These are phyloP conservation scores for Leptosphaerulina australis DNA, from an alignment of 2,329 filamentous ascomycete genomes.

Conservation along the genomic window DNA sequence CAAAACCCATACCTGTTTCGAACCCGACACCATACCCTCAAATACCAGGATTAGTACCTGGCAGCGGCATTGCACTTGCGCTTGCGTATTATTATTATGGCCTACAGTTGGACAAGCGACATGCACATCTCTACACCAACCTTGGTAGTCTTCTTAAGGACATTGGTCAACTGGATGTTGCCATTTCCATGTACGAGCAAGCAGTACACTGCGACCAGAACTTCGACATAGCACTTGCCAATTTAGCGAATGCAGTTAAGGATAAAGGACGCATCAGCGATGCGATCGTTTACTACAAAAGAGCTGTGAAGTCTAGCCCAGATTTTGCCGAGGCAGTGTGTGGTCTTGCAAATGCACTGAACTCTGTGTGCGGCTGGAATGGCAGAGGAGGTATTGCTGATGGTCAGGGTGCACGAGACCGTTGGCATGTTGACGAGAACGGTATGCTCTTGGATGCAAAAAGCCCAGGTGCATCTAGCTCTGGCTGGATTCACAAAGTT, in stretches of 20 bases:
- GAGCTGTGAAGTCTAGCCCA: slow-evolving; percentile 88
- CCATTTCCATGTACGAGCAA: slow-evolving; percentile 96
- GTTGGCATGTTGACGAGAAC: slow-evolving; percentile 88
- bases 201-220: slow-evolving; percentile 90
- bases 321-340: slow-evolving; percentile 97
- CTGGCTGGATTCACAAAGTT: slow-evolving; percentile 86
- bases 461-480: slow-evolving; percentile 63
- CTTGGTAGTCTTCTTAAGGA: slow-evolving; percentile 94
- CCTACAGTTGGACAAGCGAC: slow-evolving; percentile 79
- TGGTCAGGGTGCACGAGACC: slow-evolving; percentile 75
- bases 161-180: slow-evolving; percentile 87
- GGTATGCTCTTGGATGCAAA: slow-evolving; percentile 81
- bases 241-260: slow-evolving; percentile 96
- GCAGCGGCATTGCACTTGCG: slow-evolving; percentile 85
- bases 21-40: slow-evolving; percentile 44
- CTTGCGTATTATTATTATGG: slow-evolving; percentile 96
- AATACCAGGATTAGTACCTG: slow-evolving; percentile 80
- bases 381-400: slow-evolving; percentile 84
- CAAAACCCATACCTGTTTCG: slow-evolving; percentile 52
- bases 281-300: slow-evolving; percentile 88
- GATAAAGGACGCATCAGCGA: slow-evolving; percentile 92
- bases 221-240: slow-evolving; percentile 96
- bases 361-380: slow-evolving; percentile 94
- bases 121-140: slow-evolving; percentile 97
- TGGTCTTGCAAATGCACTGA: slow-evolving; percentile 90